Conservation (phyloP, 176 grass and related monocot genomes). For the Oryza glumipatula region DNA sequence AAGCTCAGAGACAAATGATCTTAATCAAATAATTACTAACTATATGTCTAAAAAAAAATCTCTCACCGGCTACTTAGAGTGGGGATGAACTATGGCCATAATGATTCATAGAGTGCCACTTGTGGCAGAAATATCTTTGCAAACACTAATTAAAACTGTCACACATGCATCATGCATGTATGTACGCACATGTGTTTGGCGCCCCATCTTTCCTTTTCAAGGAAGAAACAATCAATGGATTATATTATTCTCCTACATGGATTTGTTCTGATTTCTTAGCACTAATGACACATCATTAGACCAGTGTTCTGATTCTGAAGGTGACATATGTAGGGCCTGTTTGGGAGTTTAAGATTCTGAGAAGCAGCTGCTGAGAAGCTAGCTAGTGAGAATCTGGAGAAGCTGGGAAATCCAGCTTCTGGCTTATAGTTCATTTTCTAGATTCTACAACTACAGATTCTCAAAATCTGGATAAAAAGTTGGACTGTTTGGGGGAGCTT, state of each 20-base stretch:
- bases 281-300: not conserved
- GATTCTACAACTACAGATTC: too few species aligned
- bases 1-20: conserved; percentile 3
- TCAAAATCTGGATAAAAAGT: too few species aligned
- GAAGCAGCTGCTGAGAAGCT: too few species aligned
- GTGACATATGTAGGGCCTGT: not conserved
- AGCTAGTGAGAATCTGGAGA: too few species aligned
- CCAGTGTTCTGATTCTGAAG: not conserved
- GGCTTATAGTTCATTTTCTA: too few species aligned
- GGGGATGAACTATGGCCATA: not conserved
- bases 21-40: not conserved
- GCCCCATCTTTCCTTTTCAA: not conserved
- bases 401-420: too few species aligned
- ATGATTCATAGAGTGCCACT: not conserved
- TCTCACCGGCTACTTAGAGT: not conserved
- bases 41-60: not conserved
- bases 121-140: not conserved
- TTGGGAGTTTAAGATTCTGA: too few species aligned
- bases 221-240: not conserved
- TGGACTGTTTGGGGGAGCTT: too few species aligned
- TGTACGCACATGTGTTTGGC: not conserved
- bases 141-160: not conserved
- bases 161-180: not conserved
- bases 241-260: not conserved
- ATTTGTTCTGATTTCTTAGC: not conserved